A percentile compares a stretch with the other conserved stretches of the same genome.
These are phyloP conservation scores for Mucor velutinosus DNA, from an alignment of 371 early-diverging fungal species.

Conservation along the genomic window DNA sequence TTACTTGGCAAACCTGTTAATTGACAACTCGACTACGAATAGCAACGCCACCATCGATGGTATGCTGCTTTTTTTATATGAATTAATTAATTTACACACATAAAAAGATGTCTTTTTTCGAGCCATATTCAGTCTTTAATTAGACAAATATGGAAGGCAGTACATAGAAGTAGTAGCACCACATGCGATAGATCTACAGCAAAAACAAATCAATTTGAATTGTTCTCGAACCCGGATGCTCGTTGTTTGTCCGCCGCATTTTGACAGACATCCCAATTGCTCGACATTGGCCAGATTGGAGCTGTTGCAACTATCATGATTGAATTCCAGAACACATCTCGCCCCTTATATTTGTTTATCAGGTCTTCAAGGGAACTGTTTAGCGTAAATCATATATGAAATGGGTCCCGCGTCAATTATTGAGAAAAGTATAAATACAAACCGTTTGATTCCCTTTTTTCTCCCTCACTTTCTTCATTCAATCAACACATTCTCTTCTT, in stretches of 20 bases:
- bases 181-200: neutral
- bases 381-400: neutral
- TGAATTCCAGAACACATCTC: neutral
- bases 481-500: neutral
- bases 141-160: neutral
- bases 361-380: neutral
- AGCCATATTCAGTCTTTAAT: neutral
- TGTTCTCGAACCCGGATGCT: neutral
- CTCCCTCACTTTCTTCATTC: neutral
- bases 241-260: neutral
- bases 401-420: neutral
- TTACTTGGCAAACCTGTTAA: neutral
- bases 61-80: neutral
- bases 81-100: neutral
- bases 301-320: neutral
- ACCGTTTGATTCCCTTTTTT: neutral
- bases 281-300: neutral
- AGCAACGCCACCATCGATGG: neutral
- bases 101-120: neutral
- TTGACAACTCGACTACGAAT: neutral
- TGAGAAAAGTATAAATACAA: neutral
- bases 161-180: neutral
- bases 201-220: neutral
- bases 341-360: neutral
- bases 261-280: neutral